Evolutionary conservation across 345 rosid genomes (phyloP).

Genomic region (Syzygium aromaticum): DNA sequence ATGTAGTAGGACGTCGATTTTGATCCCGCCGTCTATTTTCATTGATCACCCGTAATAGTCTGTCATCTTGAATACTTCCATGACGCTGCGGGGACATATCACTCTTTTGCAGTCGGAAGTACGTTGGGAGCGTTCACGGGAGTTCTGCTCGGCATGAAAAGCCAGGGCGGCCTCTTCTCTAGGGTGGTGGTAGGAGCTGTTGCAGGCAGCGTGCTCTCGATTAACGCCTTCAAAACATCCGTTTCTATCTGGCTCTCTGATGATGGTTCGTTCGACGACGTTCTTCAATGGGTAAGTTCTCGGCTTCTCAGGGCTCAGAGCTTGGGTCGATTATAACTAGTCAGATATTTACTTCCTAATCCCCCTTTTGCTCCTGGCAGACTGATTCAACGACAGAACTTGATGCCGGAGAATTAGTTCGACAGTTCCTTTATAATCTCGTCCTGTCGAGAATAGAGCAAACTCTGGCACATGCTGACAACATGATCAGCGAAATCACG

Average conservation of each 20-base stretch:
- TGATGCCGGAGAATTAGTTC: constrained; percentile 31
- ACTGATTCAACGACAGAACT: constrained; percentile 83
- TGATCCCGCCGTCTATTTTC: too few species aligned
- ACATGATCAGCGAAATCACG: neutral
- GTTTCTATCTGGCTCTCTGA: constrained; percentile 5
- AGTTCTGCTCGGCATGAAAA: constrained; percentile 16
- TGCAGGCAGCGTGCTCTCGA: constrained; percentile 9
- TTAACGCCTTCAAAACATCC: constrained; percentile 1
- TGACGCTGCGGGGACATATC: too few species aligned
- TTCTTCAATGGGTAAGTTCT: constrained; percentile 9
- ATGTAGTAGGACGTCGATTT: too few species aligned
- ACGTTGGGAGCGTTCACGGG: constrained; percentile 14
- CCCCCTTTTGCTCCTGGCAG: constrained; percentile 14
- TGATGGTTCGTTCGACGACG: neutral
- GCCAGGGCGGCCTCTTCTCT: constrained; percentile 13
- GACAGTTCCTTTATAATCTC: neutral
- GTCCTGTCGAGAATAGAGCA: neutral
- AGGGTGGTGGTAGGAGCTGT: constrained; percentile 20
- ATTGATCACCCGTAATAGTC: too few species aligned
- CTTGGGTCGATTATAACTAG: neutral
- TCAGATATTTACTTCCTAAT: neutral
- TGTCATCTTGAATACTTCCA: too few species aligned
- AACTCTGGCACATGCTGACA: neutral
- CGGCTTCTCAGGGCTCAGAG: neutral
- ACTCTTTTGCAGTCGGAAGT: constrained; percentile 11